Conservation (phyloP, 352 stramenopile genomes). For the Peronosclerospora sorghi region DNA sequence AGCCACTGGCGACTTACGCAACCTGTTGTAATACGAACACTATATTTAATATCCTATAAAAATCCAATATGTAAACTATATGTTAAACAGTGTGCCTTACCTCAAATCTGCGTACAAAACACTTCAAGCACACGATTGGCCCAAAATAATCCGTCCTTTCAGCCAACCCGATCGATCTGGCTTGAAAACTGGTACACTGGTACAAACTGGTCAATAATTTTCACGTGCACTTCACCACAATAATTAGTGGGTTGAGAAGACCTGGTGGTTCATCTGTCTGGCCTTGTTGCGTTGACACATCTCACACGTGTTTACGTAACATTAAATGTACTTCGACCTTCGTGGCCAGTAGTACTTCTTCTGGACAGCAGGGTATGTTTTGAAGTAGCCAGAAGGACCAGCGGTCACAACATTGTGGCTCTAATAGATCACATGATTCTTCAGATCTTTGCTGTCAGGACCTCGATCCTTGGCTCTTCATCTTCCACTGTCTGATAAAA, state of each 20-base stretch:
- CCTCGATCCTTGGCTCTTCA: neutral
- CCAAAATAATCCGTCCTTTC: too few species aligned
- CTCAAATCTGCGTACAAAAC: too few species aligned
- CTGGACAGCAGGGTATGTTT: constrained; percentile 2
- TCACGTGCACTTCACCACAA: too few species aligned
- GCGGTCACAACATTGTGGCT: constrained; percentile 6
- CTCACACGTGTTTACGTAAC: constrained; percentile 9
- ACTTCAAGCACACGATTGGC: too few species aligned
- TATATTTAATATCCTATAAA: too few species aligned
- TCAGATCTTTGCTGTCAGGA: constrained; percentile 7
- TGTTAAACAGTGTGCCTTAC: too few species aligned
- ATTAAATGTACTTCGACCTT: constrained; percentile 12
- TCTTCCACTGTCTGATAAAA: constrained; percentile 4
- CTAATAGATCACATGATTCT: constrained; percentile 9
- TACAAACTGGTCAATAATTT: too few species aligned
- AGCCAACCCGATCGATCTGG: too few species aligned
- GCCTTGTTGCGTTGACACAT: constrained; percentile 8
- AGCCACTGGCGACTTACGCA: too few species aligned
- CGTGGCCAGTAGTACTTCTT: constrained; percentile 5
- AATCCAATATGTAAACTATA: too few species aligned
- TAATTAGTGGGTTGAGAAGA: constrained; percentile 4
- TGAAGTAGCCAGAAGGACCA: constrained; percentile 2
- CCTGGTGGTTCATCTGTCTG: constrained; percentile 5
- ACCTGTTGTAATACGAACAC: too few species aligned
- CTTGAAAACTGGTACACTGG: too few species aligned